Conservation (phyloP, 306 rosid species). For the Dryas octopetala region DNA sequence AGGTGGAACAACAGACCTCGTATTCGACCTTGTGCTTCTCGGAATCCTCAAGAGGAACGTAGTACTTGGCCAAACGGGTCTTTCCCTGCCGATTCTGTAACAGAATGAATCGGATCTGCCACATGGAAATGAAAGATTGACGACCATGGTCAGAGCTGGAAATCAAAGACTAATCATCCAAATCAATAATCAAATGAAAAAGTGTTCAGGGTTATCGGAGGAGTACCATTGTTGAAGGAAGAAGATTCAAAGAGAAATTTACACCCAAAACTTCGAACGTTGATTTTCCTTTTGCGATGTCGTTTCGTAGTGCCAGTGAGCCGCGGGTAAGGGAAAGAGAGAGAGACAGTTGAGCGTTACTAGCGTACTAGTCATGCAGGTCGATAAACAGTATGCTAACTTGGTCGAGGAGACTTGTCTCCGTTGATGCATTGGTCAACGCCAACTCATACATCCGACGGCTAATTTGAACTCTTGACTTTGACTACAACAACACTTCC, state of each 20-base stretch:
- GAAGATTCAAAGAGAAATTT: not conserved
- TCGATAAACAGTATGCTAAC: too few relatives aligned
- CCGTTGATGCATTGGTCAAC: too few relatives aligned
- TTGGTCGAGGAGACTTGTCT: too few relatives aligned
- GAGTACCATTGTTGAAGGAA: constrained; percentile 18
- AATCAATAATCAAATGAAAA: not conserved
- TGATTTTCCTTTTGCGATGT: not conserved
- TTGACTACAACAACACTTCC: too few relatives aligned
- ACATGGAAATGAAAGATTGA: not conserved
- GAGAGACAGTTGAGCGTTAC: too few relatives aligned
- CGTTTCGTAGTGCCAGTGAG: not conserved
- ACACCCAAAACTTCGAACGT: not conserved
- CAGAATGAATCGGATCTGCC: constrained; percentile 96
- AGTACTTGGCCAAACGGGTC: constrained; percentile 90
- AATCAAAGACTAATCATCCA: not conserved
- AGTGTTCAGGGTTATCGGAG: not conserved
- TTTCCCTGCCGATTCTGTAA: constrained; percentile 92
- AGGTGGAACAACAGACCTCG: constrained; percentile 51
- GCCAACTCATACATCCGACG: too few relatives aligned
- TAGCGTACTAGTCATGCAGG: too few relatives aligned
- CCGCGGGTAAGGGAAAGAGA: too few relatives aligned
- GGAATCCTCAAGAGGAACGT: constrained; percentile 96
- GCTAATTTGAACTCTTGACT: too few relatives aligned
- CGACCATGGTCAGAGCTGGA: not conserved
- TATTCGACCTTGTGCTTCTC: constrained; percentile 98